These are phyloP conservation scores for Phlebiopsis gigantea DNA, from an alignment of 768 basidiomycete genomes.

Conservation along the genomic window DNA sequence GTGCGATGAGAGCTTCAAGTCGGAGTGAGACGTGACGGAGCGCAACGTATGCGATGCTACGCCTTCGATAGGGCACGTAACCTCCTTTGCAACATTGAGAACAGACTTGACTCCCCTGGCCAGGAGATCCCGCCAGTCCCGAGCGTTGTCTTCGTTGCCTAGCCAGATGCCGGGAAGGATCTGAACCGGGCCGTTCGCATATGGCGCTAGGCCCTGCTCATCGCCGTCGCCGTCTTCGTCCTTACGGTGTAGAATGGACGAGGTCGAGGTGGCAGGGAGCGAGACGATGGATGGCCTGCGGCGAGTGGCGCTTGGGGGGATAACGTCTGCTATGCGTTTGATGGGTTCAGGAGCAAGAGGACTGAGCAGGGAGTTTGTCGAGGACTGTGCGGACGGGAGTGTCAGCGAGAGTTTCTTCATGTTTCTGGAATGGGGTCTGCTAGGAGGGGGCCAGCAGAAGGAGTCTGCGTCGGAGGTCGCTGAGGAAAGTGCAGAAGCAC, in stretches of 20 bases:
- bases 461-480: constrained; percentile 49
- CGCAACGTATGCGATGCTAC: constrained; percentile 44
- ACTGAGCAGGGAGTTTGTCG: constrained; percentile 44
- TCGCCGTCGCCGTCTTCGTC: constrained; percentile 59
- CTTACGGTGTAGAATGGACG: constrained; percentile 57
- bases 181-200: constrained; percentile 76
- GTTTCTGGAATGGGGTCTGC: constrained; percentile 50
- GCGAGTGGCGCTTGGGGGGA: constrained; percentile 28
- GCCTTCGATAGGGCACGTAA: constrained; percentile 63
- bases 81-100: constrained; percentile 92
- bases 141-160: constrained; percentile 88
- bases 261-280: constrained; percentile 50
- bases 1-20: constrained; percentile 37
- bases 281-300: constrained; percentile 72
- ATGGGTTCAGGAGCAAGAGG: constrained; percentile 26
- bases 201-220: constrained; percentile 56
- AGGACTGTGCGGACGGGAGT: constrained; percentile 57
- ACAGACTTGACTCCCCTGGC: constrained; percentile 73
- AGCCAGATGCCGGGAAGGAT: constrained; percentile 85
- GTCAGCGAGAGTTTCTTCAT: constrained; percentile 74
- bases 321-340: constrained; percentile 29
- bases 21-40: constrained; percentile 62
- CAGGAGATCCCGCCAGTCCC: constrained; percentile 68
- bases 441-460: constrained; percentile 36
- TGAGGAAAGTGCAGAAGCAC: constrained; percentile 47